Conservation (phyloP, 2,329 filamentous ascomycete species). For the Colletotrichum navitas region DNA sequence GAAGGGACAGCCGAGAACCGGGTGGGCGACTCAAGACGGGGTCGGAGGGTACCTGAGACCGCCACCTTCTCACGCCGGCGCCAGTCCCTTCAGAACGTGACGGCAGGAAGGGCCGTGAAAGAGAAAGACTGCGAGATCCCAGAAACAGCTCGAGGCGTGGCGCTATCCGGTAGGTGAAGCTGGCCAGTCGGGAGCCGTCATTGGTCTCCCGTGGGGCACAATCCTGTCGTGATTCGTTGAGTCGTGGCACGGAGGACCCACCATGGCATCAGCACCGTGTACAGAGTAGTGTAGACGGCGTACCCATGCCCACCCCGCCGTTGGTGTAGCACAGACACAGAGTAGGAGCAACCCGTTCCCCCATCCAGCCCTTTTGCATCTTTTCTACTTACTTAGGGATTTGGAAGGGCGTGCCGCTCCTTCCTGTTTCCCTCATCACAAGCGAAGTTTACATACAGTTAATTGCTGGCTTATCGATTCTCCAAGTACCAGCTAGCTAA, state of each 20-base stretch:
- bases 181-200: conserved; percentile 22
- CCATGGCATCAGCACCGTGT: conserved; percentile 15
- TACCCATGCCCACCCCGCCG: conserved; percentile 40
- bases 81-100: conserved; percentile 41
- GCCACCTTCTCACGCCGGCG: conserved; percentile 12
- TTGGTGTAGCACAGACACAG: conserved; percentile 34
- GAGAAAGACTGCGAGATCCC: background rate
- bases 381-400: background rate
- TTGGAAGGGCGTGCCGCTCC: background rate
- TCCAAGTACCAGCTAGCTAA: too few species aligned
- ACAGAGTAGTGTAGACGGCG: conserved; percentile 13
- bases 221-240: conserved; percentile 30
- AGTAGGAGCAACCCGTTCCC: conserved; percentile 19
- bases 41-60: conserved; percentile 31
- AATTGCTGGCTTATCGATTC: background rate
- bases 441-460: background rate
- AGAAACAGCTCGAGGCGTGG: conserved; percentile 36
- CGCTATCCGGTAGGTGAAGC: conserved; percentile 22
- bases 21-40: conserved; percentile 15
- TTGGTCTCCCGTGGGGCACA: conserved; percentile 30
- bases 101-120: background rate
- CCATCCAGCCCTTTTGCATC: conserved; percentile 1
- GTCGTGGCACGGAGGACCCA: conserved; percentile 10
- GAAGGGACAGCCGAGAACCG: conserved; percentile 21
- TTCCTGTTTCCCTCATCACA: background rate